Evolutionary conservation across 257 asterid genomes (phyloP).

Genomic region (Leptodermis oblonga): DNA sequence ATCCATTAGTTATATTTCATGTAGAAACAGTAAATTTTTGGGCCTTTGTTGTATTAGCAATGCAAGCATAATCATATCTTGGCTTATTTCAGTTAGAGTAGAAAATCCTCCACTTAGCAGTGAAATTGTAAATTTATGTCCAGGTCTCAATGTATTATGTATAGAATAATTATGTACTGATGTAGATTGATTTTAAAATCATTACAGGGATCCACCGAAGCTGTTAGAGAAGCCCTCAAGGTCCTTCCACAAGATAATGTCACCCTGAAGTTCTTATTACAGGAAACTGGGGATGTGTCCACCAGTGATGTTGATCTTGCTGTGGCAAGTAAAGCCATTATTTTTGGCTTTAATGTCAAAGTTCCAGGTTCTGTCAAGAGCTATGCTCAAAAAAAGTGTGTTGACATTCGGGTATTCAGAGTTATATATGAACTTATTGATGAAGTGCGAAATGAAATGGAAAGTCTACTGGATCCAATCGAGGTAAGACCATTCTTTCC

Average conservation of each 20-base stretch:
- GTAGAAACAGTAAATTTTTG: background rate
- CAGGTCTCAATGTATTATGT: background rate
- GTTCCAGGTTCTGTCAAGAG: slow-evolving; percentile 80
- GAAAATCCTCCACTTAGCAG: background rate
- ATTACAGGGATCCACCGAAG: slow-evolving; percentile 86
- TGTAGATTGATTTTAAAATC: slow-evolving; percentile 7
- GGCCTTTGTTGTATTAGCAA: background rate
- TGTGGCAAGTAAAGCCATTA: slow-evolving; percentile 78
- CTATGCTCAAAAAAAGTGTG: slow-evolving; percentile 63
- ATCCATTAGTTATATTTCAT: background rate
- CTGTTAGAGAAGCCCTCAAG: slow-evolving; percentile 85
- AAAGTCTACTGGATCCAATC: slow-evolving; percentile 84
- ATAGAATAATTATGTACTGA: background rate
- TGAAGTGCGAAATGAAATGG: slow-evolving; percentile 92
- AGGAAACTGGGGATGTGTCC: slow-evolving; percentile 88
- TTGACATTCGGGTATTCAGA: slow-evolving; percentile 78
- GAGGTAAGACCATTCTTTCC: slow-evolving; percentile 48
- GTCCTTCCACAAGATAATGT: slow-evolving; percentile 90
- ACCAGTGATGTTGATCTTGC: slow-evolving; percentile 94
- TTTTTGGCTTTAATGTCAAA: slow-evolving; percentile 84
- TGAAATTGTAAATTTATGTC: no score
- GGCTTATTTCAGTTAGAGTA: background rate
- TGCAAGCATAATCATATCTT: background rate
- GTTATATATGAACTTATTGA: slow-evolving; percentile 94
- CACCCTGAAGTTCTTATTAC: slow-evolving; percentile 85